phyloP scores from a whole-genome alignment of 352 stramenopile genomes.

The Phytophthora multivora region DNA sequence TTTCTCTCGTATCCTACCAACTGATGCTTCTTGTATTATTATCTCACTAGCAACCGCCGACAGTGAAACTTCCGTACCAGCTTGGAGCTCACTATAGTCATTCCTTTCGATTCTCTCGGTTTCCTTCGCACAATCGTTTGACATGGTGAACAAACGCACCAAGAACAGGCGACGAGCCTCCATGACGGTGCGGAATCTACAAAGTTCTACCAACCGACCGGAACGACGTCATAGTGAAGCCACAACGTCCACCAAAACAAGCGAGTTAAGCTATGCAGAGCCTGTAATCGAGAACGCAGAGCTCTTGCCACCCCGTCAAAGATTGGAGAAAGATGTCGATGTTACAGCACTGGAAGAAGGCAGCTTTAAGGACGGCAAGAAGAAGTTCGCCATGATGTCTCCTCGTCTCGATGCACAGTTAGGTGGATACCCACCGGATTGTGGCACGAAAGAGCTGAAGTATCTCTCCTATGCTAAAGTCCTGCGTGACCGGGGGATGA shows the following conservation, averaged over 20 bases:
- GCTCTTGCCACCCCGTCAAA: constrained; percentile 2
- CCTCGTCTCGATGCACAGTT: constrained; percentile 66
- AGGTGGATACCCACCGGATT: constrained; percentile 76
- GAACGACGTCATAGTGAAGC: constrained; percentile 24
- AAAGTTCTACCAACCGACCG: background rate
- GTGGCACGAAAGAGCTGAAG: constrained; percentile 72
- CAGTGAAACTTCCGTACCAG: constrained; percentile 12
- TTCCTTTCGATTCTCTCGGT: background rate
- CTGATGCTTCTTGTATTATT: constrained; percentile 14
- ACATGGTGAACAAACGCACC: constrained; percentile 38
- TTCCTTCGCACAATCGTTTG: background rate
- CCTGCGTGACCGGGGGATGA: constrained; percentile 65
- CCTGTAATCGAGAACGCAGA: constrained; percentile 20
- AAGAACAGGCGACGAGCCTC: constrained; percentile 24
- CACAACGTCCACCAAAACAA: constrained; percentile 24
- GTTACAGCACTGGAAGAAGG: constrained; percentile 31
- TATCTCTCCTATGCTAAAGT: constrained; percentile 84
- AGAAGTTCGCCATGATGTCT: constrained; percentile 27
- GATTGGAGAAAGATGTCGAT: constrained; percentile 14
- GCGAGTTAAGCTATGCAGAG: constrained; percentile 29
- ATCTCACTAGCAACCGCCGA: constrained; percentile 11
- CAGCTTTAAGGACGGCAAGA: constrained; percentile 10
- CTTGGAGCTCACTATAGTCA: background rate
- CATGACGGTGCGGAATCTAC: constrained; percentile 5
- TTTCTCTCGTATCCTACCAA: no score